Conservation (phyloP, 1,284 basidiomycete species). For the Cystobasidiaceae sp. region DNA sequence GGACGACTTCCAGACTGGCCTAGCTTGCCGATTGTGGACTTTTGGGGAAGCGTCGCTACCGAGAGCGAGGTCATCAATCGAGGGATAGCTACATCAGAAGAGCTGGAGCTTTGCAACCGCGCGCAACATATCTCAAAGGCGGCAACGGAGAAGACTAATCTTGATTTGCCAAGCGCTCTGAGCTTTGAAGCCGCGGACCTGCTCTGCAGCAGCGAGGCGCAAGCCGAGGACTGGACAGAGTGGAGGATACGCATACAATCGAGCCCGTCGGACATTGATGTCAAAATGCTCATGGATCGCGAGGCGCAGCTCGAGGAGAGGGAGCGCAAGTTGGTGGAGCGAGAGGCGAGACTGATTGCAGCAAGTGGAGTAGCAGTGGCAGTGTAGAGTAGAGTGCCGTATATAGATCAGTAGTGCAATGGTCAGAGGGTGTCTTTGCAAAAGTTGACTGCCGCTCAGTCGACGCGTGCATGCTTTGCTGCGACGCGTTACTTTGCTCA, state of each 20-base stretch:
- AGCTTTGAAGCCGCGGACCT: slow-evolving; percentile 48
- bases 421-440: too few species aligned
- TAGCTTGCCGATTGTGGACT: slow-evolving; percentile 61
- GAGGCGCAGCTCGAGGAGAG: slow-evolving; percentile 8
- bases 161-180: slow-evolving; percentile 31
- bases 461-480: too few species aligned
- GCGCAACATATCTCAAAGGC: too few species aligned
- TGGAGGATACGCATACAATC: background rate
- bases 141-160: slow-evolving; percentile 38
- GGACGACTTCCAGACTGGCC: slow-evolving; percentile 55
- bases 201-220: slow-evolving; percentile 44
- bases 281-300: background rate
- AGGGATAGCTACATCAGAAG: slow-evolving; percentile 43
- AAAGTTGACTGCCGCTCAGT: too few species aligned
- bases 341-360: background rate
- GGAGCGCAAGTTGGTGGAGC: background rate
- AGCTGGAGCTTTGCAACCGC: slow-evolving; percentile 36
- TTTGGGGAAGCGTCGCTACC: slow-evolving; percentile 58
- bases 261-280: background rate
- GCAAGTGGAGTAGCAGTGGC: too few species aligned
- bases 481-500: too few species aligned
- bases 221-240: slow-evolving; percentile 11
- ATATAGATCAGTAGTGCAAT: too few species aligned
- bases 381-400: too few species aligned
- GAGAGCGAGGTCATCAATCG: slow-evolving; percentile 50